Conservation (phyloP, 768 basidiomycete genomes). For the Phaeolepiota aurea region DNA sequence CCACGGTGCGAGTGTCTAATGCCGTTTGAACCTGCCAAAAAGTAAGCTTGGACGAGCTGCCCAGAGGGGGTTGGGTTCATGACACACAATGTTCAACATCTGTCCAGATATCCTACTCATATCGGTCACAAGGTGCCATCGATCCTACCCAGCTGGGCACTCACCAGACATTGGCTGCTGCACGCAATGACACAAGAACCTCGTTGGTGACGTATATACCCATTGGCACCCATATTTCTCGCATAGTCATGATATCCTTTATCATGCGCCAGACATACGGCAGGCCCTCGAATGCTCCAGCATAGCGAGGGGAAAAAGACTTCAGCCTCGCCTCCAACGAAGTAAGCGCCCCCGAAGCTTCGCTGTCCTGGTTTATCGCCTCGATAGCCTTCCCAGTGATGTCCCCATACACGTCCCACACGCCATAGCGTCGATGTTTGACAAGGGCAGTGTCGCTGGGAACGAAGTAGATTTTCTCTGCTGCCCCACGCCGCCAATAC, state of each 20-base stretch:
- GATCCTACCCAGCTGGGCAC: conserved; percentile 59
- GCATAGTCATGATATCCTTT: conserved; percentile 48
- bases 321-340: too few relatives aligned
- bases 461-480: too few relatives aligned
- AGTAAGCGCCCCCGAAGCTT: too few relatives aligned
- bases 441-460: too few relatives aligned
- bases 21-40: conserved; percentile 65
- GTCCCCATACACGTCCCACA: conserved; percentile 76
- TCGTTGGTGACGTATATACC: conserved; percentile 35
- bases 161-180: conserved; percentile 64
- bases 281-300: too few relatives aligned
- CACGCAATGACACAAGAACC: conserved; percentile 39
- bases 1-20: conserved; percentile 53
- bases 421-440: conserved; percentile 54
- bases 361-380: conserved; percentile 32
- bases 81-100: too few relatives aligned
- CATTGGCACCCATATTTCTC: conserved; percentile 41
- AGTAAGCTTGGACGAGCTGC: too few relatives aligned
- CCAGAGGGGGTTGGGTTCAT: too few relatives aligned
- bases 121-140: too few relatives aligned
- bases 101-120: too few relatives aligned
- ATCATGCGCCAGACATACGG: conserved; percentile 65
- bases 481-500: too few relatives aligned
- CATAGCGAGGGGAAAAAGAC: too few relatives aligned
- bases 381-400: conserved; percentile 20